These are phyloP conservation scores for Lipomyces sp. DNA, from an alignment of 805 yeast species.

Conservation along the genomic window DNA sequence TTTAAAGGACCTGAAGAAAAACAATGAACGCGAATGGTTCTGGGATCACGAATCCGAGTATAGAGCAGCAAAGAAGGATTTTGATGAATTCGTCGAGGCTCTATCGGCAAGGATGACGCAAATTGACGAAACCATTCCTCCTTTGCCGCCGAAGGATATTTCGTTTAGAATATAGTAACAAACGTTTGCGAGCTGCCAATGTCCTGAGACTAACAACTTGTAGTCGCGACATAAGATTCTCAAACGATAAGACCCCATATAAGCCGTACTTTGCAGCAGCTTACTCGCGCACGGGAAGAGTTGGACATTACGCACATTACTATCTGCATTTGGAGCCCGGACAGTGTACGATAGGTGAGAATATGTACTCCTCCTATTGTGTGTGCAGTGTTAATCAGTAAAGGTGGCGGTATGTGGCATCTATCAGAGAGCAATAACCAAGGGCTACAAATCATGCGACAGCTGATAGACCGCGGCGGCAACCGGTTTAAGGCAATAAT, in stretches of 20 bases:
- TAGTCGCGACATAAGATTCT: constrained; percentile 37
- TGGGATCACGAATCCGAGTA: constrained; percentile 38
- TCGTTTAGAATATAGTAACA: constrained; percentile 35
- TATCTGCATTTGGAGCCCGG: constrained; percentile 38
- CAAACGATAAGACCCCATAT: constrained; percentile 39
- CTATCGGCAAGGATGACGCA: constrained; percentile 22
- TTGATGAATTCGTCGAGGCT: constrained; percentile 36
- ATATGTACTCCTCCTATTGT: neutral
- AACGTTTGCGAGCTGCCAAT: neutral
- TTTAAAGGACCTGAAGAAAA: constrained; percentile 28
- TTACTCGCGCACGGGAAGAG: constrained; percentile 37
- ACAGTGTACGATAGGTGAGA: constrained; percentile 19
- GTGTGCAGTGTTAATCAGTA: neutral
- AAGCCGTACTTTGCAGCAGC: constrained; percentile 39
- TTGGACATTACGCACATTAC: constrained; percentile 38
- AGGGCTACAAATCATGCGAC: constrained; percentile 30
- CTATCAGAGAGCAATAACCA: constrained; percentile 24
- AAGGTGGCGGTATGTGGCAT: constrained; percentile 37
- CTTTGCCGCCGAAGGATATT: constrained; percentile 36
- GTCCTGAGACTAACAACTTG: neutral
- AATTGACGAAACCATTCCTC: constrained; percentile 37
- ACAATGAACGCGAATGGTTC: constrained; percentile 41
- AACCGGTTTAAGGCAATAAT: constrained; percentile 26
- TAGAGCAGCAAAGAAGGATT: constrained; percentile 35
- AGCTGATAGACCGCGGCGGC: constrained; percentile 32